Conservation (phyloP, 305 asterid genomes). For the Petunia hybrid region DNA sequence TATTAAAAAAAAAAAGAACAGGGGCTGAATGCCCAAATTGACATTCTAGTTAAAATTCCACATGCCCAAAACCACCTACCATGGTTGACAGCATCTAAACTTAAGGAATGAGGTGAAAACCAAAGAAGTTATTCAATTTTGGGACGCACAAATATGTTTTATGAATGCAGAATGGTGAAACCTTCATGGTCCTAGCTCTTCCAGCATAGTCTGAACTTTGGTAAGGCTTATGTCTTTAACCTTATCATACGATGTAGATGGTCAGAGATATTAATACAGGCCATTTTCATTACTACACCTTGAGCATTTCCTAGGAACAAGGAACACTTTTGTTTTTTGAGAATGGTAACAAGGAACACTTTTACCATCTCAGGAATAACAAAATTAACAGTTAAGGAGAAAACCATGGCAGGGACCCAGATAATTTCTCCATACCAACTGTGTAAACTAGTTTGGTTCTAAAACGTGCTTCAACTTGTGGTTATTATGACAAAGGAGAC, state of each 20-base stretch:
- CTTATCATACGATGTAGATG: neutral
- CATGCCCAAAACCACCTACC: neutral
- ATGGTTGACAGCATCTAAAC: conserved; percentile 1
- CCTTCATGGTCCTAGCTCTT: neutral
- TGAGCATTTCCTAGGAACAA: neutral
- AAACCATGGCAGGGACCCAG: neutral
- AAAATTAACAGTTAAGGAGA: neutral
- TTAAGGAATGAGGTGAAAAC: neutral
- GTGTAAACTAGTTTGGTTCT: neutral
- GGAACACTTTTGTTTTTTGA: too few relatives aligned
- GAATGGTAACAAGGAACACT: too few relatives aligned
- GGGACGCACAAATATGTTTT: neutral
- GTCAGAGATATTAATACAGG: neutral
- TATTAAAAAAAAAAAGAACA: neutral
- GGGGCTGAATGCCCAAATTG: neutral
- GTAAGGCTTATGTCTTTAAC: neutral
- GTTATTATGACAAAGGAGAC: conserved; percentile 3
- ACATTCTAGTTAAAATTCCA: conserved; percentile 16
- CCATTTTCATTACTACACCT: neutral
- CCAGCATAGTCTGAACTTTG: neutral
- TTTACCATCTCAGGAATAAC: neutral
- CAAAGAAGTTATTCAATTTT: neutral
- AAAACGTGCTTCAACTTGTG: neutral
- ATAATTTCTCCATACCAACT: neutral
- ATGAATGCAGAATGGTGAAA: conserved; percentile 18